Percentiles rank a stretch among this genome's conserved stretches.
These are phyloP conservation scores for Dillenia suffruticosa DNA, from an alignment of 164 flowering plant species.

Conservation along the genomic window DNA sequence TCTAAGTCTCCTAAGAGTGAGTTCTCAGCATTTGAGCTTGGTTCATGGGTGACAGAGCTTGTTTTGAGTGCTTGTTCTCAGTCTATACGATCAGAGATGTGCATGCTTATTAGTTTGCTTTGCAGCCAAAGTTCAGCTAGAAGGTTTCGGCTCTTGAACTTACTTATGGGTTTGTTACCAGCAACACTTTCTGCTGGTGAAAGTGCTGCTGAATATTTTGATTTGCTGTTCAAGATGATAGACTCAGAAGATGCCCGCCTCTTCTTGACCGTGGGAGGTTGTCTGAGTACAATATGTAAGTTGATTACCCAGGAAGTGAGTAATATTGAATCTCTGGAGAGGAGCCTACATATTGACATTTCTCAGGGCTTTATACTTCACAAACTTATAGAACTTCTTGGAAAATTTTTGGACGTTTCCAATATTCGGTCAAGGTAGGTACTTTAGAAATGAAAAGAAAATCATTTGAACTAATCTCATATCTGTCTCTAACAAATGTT, in stretches of 20 bases:
- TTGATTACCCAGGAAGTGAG: conserved; percentile 83
- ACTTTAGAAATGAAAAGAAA: neutral
- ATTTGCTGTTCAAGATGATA: conserved; percentile 86
- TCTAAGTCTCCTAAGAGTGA: conserved; percentile 49
- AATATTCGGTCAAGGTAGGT: conserved; percentile 80
- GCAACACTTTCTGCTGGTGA: conserved; percentile 96
- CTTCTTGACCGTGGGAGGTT: conserved; percentile 85
- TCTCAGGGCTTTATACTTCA: conserved; percentile 98
- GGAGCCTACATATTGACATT: conserved; percentile 93
- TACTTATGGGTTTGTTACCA: conserved; percentile 73
- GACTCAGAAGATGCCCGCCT: conserved; percentile 92
- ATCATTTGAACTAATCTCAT: neutral
- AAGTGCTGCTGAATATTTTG: conserved; percentile 97
- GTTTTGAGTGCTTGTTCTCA: conserved; percentile 95
- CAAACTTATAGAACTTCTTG: conserved; percentile 93
- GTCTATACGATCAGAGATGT: conserved; percentile 94
- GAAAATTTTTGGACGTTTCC: conserved; percentile 88
- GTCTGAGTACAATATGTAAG: conserved; percentile 64
- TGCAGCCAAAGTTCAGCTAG: conserved; percentile 81
- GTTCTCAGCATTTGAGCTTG: conserved; percentile 76
- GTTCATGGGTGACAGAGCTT: conserved; percentile 95
- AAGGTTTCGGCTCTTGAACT: conserved; percentile 64
- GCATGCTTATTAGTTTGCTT: conserved; percentile 77
- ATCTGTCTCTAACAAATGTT: conserved; percentile 4
- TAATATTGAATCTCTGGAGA: conserved; percentile 77